Percentiles rank a stretch among this genome's conserved stretches.
Evolutionary conservation across 441 rosid species (phyloP).

Genomic region (Cnidoscolus chayamansa): DNA sequence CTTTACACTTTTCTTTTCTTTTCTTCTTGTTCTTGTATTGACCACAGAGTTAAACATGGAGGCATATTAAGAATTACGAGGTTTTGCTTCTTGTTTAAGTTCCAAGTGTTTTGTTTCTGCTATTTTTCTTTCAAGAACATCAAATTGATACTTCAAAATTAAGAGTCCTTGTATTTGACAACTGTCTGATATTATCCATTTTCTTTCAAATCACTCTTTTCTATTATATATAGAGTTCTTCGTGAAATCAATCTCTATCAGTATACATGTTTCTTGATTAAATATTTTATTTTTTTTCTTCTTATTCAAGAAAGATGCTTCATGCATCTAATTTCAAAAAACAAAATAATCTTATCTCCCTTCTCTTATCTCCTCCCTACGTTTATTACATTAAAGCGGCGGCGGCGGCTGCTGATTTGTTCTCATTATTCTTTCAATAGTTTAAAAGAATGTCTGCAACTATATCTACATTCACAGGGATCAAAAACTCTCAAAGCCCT

Average conservation of each 20-base stretch:
- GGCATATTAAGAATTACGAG: neutral
- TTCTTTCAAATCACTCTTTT: neutral
- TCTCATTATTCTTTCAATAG: neutral
- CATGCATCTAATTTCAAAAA: neutral
- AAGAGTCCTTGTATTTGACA: slow-evolving; percentile 1
- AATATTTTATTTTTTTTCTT: slow-evolving; percentile 2
- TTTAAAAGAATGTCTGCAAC: neutral
- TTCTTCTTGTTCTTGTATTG: neutral
- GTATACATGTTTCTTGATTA: neutral
- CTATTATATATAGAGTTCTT: neutral
- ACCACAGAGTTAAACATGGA: neutral
- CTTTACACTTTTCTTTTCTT: neutral
- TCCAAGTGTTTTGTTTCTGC: neutral
- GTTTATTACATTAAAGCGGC: slow-evolving; percentile 6
- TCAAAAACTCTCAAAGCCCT: neutral
- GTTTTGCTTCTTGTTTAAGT: neutral
- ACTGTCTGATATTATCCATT: neutral
- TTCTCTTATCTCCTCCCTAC: slow-evolving; percentile 22
- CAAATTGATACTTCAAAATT: neutral
- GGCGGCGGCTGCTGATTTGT: neutral
- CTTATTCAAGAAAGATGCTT: slow-evolving; percentile 17
- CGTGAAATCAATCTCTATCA: neutral
- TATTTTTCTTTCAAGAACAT: neutral
- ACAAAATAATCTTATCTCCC: slow-evolving; percentile 16
- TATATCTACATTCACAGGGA: neutral